These are phyloP conservation scores for Penicillium paxilli DNA, from an alignment of 495 filamentous ascomycete genomes.

Conservation along the genomic window DNA sequence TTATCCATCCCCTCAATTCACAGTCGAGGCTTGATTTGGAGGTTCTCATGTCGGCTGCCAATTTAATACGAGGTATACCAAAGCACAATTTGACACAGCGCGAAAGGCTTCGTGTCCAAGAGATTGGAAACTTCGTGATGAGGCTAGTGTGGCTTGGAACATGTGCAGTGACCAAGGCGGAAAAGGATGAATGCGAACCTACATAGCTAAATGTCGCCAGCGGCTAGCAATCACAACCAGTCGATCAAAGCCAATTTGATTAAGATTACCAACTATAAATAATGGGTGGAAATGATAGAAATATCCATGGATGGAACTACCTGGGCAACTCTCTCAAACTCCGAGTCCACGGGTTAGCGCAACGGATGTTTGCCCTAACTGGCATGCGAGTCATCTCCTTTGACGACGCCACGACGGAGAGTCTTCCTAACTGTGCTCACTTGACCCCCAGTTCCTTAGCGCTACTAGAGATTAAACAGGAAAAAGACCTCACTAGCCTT, in stretches of 20 bases:
- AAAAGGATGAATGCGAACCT: no score
- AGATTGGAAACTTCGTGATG: constrained; percentile 10
- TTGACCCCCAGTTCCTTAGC: not conserved
- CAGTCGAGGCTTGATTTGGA: constrained; percentile 15
- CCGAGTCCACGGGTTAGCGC: no score
- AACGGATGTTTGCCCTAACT: not conserved
- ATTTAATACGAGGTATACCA: constrained; percentile 9
- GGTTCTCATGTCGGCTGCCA: constrained; percentile 17
- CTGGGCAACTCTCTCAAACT: no score
- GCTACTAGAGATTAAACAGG: no score
- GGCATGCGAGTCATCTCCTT: not conserved
- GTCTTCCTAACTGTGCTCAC: not conserved
- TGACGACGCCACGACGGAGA: not conserved
- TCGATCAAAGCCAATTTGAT: no score
- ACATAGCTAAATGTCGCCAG: no score
- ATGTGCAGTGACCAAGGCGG: constrained; percentile 16
- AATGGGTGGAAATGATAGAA: no score
- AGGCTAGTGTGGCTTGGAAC: constrained; percentile 21
- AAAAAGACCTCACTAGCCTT: not conserved
- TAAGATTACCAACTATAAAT: no score
- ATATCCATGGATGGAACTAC: no score
- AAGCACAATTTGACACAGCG: not conserved
- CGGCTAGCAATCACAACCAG: no score
- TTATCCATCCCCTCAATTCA: constrained; percentile 16
- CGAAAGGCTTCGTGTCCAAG: constrained; percentile 3